Conservation (phyloP, 768 basidiomycete genomes). For the Suillus subluteus region DNA sequence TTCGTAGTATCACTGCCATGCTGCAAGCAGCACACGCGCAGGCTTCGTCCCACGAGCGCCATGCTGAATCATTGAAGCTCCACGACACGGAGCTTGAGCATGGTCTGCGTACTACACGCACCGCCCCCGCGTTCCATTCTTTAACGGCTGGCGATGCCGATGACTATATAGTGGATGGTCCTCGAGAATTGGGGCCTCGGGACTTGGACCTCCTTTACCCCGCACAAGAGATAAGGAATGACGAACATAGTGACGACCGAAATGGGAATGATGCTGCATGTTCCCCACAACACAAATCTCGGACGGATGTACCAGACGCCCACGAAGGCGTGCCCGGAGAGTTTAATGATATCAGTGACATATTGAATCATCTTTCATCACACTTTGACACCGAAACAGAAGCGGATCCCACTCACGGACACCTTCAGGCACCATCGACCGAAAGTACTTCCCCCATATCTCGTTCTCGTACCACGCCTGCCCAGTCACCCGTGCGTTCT, state of each 20-base stretch:
- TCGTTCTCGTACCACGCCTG: constrained; percentile 29
- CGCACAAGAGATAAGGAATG: constrained; percentile 35
- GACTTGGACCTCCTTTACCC: constrained; percentile 60
- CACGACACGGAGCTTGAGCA: constrained; percentile 50
- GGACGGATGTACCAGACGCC: constrained; percentile 38
- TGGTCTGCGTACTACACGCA: constrained; percentile 58
- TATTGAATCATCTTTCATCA: constrained; percentile 71
- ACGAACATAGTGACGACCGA: constrained; percentile 35
- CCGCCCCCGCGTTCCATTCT: constrained; percentile 79
- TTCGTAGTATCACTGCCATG: constrained; percentile 75
- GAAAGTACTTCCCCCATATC: constrained; percentile 35
- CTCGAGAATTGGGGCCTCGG: constrained; percentile 45
- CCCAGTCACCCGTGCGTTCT: constrained; percentile 23
- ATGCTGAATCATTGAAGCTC: constrained; percentile 49
- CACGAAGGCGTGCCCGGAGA: constrained; percentile 57
- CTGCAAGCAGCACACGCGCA: constrained; percentile 77
- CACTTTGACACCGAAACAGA: constrained; percentile 65
- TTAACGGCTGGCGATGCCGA: constrained; percentile 56
- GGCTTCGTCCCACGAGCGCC: constrained; percentile 51
- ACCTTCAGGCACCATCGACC: constrained; percentile 41
- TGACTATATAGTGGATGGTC: constrained; percentile 23
- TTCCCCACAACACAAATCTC: constrained; percentile 28
- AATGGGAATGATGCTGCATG: constrained; percentile 46
- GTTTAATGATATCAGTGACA: constrained; percentile 77
- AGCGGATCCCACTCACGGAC: constrained; percentile 42